phyloP scores from a whole-genome alignment of 345 rosid species.

The Ceriops zippeliana region DNA sequence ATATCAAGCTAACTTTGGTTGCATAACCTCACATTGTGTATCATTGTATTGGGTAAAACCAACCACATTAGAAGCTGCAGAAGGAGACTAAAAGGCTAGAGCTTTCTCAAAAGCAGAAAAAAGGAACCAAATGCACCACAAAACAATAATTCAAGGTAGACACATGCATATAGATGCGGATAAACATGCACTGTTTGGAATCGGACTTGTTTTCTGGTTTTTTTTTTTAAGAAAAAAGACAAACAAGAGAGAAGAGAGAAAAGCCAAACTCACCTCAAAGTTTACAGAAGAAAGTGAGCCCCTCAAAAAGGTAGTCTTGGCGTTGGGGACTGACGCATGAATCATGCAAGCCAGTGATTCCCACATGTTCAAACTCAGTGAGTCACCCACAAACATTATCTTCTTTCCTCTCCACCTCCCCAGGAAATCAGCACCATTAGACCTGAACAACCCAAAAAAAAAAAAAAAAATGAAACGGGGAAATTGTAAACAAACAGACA shows the following conservation, averaged over 20 bases:
- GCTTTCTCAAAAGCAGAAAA: conserved; percentile 5
- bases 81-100: not conserved
- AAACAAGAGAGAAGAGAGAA: not conserved
- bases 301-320: conserved; percentile 45
- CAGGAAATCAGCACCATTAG: conserved; percentile 63
- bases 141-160: not conserved
- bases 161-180: conserved; percentile 14
- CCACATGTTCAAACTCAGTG: conserved; percentile 98
- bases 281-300: conserved; percentile 54
- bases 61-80: not conserved
- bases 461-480: not conserved
- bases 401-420: conserved; percentile 74
- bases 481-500: not conserved
- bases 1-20: not conserved
- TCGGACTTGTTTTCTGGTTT: not conserved
- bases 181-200: conserved; percentile 2
- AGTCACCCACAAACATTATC: conserved; percentile 97
- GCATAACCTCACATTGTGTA: not conserved
- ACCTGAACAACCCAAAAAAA: conserved; percentile 34
- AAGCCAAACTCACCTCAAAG: conserved; percentile 51
- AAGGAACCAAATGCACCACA: not conserved
- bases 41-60: not conserved
- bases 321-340: conserved; percentile 77
- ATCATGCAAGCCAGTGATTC: conserved; percentile 90
- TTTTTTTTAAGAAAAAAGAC: not conserved